Conservation (phyloP, 495 filamentous ascomycete genomes). For the Podospora sp. region DNA sequence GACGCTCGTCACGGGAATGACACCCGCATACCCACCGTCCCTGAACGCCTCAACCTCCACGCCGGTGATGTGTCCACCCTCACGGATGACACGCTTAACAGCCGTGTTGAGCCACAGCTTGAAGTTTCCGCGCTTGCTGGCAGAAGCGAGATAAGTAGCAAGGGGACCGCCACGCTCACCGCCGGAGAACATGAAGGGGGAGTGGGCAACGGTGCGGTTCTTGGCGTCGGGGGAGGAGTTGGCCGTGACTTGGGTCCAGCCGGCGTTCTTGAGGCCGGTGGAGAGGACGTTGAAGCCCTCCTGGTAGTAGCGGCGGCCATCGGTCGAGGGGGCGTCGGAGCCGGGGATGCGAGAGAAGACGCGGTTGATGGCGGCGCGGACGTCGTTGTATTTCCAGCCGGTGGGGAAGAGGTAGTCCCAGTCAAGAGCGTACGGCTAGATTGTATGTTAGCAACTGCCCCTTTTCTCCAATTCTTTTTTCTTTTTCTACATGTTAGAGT, state of each 20-base stretch:
- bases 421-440: conserved; percentile 52
- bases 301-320: conserved; percentile 70
- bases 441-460: background rate
- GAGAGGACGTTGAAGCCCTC: conserved; percentile 64
- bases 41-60: conserved; percentile 65
- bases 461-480: no score
- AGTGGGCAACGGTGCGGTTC: conserved; percentile 65
- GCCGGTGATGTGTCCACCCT: conserved; percentile 62
- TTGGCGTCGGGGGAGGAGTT: conserved; percentile 65
- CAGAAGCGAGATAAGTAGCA: conserved; percentile 71
- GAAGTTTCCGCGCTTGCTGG: conserved; percentile 65
- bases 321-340: conserved; percentile 65
- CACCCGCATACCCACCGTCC: conserved; percentile 58
- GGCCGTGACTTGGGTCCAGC: conserved; percentile 65
- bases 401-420: conserved; percentile 75
- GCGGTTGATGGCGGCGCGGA: conserved; percentile 57
- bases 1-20: conserved; percentile 59
- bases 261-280: conserved; percentile 54
- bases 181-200: conserved; percentile 69
- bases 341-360: conserved; percentile 73
- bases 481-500: no score
- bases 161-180: conserved; percentile 72
- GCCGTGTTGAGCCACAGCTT: conserved; percentile 65
- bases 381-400: conserved; percentile 70
- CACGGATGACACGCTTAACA: conserved; percentile 66